phyloP scores from a whole-genome alignment of 2,329 filamentous ascomycete species.

The Polychaeton citri region DNA sequence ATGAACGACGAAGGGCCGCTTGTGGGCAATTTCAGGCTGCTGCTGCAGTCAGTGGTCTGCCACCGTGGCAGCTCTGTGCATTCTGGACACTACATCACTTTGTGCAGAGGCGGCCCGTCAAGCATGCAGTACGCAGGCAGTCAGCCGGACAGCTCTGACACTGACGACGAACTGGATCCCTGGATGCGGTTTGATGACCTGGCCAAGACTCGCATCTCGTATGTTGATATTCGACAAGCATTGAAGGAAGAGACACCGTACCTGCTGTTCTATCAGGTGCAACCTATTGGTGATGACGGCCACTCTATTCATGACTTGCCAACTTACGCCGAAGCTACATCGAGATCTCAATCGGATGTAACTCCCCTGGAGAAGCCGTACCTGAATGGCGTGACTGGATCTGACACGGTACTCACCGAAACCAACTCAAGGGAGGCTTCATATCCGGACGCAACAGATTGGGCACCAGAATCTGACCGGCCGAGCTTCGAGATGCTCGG shows the following conservation, averaged over 20 bases:
- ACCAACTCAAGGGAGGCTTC: conserved; percentile 3
- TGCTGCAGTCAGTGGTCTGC: conserved; percentile 82
- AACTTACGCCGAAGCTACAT: conserved; percentile 27
- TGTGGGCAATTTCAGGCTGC: conserved; percentile 83
- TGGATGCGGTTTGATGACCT: conserved; percentile 95
- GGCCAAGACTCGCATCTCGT: conserved; percentile 53
- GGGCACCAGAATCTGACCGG: conserved; percentile 11
- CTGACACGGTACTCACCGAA: conserved; percentile 8
- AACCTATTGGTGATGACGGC: conserved; percentile 66
- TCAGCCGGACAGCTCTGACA: conserved; percentile 31
- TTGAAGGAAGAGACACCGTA: conserved; percentile 85
- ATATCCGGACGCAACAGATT: conserved; percentile 7
- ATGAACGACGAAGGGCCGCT: conserved; percentile 53
- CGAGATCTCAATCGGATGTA: conserved; percentile 14
- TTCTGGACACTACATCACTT: conserved; percentile 81
- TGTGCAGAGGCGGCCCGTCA: conserved; percentile 55
- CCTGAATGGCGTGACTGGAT: conserved; percentile 7
- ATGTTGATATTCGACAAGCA: conserved; percentile 65
- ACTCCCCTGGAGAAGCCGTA: conserved; percentile 14
- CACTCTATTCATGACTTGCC: conserved; percentile 23
- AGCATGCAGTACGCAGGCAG: conserved; percentile 15
- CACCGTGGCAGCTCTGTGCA: conserved; percentile 77
- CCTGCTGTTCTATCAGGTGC: conserved; percentile 86
- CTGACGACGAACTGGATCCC: conserved; percentile 53
- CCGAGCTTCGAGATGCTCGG: conserved; percentile 18